Conservation (phyloP, 495 filamentous ascomycete species). For the Tirmania nivea region DNA sequence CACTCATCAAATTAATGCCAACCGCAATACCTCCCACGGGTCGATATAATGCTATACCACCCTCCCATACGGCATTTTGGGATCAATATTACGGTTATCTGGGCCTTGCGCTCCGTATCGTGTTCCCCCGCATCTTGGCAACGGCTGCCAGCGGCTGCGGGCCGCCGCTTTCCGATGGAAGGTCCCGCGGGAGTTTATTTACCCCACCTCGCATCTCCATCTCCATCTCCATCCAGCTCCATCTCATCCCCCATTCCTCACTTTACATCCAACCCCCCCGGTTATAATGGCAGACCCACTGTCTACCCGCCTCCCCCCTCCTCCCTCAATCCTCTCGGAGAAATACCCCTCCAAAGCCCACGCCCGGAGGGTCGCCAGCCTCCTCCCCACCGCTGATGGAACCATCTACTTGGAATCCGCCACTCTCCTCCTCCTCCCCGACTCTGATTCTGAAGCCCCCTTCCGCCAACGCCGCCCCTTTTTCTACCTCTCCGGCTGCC, state of each 20-base stretch:
- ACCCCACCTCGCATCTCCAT: background rate
- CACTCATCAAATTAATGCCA: too few species aligned
- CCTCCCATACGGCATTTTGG: too few species aligned
- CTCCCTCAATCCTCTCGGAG: slow-evolving; percentile 28
- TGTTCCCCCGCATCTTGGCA: too few species aligned
- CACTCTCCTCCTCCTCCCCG: slow-evolving; percentile 12
- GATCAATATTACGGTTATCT: too few species aligned
- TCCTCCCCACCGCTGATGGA: slow-evolving; percentile 25
- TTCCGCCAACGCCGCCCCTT: slow-evolving; percentile 70
- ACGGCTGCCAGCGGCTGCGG: background rate
- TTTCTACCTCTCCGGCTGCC: slow-evolving; percentile 83
- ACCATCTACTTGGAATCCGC: slow-evolving; percentile 76
- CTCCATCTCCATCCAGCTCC: background rate
- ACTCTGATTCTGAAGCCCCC: background rate
- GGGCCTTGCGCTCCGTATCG: too few species aligned
- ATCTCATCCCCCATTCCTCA: too few species aligned
- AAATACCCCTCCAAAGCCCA: slow-evolving; percentile 96
- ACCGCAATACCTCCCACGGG: too few species aligned
- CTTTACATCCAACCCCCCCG: background rate
- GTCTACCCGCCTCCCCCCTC: slow-evolving; percentile 7
- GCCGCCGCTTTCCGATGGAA: background rate
- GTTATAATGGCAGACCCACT: background rate
- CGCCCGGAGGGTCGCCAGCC: slow-evolving; percentile 49
- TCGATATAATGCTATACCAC: too few species aligned
- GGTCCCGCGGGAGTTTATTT: background rate